Percentiles rank a stretch among this genome's conserved stretches.
phyloP scores from a whole-genome alignment of 2,329 filamentous ascomycete genomes.

The Paraphaeosphaeria sporulosa region DNA sequence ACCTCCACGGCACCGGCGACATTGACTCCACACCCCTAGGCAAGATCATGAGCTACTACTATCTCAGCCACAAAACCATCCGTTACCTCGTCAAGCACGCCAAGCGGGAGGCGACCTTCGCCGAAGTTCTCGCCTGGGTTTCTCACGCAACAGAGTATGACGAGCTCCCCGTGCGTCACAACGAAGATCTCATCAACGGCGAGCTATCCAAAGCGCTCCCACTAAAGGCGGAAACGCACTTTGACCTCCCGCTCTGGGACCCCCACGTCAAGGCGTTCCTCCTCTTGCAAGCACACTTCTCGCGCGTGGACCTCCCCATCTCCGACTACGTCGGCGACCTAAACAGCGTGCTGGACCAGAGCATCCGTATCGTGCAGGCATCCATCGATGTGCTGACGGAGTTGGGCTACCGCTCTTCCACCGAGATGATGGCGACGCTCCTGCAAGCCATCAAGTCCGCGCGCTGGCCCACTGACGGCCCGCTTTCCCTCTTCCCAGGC shows the following conservation, averaged over 20 bases:
- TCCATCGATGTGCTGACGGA: conserved; percentile 94
- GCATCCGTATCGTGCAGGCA: conserved; percentile 95
- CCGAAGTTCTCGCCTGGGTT: conserved; percentile 90
- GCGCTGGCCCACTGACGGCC: conserved; percentile 85
- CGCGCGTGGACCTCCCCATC: conserved; percentile 89
- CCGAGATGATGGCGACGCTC: conserved; percentile 80
- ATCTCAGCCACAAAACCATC: conserved; percentile 91
- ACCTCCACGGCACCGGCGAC: conserved; percentile 84
- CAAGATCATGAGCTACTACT: conserved; percentile 99
- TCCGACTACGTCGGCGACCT: conserved; percentile 97
- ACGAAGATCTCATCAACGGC: conserved; percentile 95
- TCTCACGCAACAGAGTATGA: conserved; percentile 94
- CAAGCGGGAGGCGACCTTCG: conserved; percentile 77
- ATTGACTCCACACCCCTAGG: conserved; percentile 89
- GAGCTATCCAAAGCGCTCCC: conserved; percentile 86
- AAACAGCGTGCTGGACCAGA: conserved; percentile 86
- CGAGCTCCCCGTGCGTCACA: conserved; percentile 95
- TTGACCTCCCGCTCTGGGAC: conserved; percentile 93
- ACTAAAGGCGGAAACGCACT: conserved; percentile 64
- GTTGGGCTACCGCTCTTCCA: conserved; percentile 80
- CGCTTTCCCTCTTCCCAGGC: conserved; percentile 80
- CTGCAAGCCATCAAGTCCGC: conserved; percentile 93
- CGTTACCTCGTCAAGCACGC: conserved; percentile 81
- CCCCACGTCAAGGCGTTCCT: conserved; percentile 97
- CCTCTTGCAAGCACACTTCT: conserved; percentile 93